Conservation (phyloP, 1,284 basidiomycete species). For the Puccinia brachypodii region DNA sequence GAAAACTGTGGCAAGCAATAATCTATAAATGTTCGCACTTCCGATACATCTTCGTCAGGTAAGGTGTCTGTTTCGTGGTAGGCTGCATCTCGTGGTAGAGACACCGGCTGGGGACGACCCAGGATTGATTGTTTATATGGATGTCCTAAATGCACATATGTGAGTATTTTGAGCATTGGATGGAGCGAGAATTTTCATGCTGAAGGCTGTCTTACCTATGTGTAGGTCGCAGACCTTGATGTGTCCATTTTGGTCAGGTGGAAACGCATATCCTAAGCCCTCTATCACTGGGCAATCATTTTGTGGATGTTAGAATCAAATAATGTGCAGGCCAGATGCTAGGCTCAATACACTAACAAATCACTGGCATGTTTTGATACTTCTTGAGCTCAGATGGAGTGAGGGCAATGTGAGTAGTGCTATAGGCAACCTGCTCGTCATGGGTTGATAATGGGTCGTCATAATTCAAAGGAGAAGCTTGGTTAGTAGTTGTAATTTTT, state of each 20-base stretch:
- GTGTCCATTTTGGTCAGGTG: slow-evolving; percentile 31
- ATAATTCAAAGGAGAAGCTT: neutral
- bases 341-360: slow-evolving; percentile 1
- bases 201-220: slow-evolving; percentile 8
- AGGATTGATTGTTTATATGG: slow-evolving; percentile 22
- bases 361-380: slow-evolving; percentile 40
- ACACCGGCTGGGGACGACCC: slow-evolving; percentile 7
- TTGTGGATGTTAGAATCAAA: neutral
- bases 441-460: neutral
- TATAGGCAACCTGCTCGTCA: slow-evolving; percentile 36
- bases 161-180: neutral
- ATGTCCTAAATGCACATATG: neutral
- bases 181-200: neutral
- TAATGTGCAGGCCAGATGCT: neutral
- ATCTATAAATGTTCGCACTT: slow-evolving; percentile 28
- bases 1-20: slow-evolving; percentile 44
- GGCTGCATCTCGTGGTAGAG: slow-evolving; percentile 34
- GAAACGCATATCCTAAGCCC: slow-evolving; percentile 40
- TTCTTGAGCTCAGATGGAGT: slow-evolving; percentile 31
- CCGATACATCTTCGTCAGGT: slow-evolving; percentile 27
- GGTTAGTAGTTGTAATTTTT: neutral
- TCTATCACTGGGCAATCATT: slow-evolving; percentile 19
- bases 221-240: slow-evolving; percentile 44
- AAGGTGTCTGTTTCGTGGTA: slow-evolving; percentile 36
- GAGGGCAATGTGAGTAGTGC: slow-evolving; percentile 33